Conservation (phyloP, 2,329 filamentous ascomycete species). For the Arthrobotrys iridis region DNA sequence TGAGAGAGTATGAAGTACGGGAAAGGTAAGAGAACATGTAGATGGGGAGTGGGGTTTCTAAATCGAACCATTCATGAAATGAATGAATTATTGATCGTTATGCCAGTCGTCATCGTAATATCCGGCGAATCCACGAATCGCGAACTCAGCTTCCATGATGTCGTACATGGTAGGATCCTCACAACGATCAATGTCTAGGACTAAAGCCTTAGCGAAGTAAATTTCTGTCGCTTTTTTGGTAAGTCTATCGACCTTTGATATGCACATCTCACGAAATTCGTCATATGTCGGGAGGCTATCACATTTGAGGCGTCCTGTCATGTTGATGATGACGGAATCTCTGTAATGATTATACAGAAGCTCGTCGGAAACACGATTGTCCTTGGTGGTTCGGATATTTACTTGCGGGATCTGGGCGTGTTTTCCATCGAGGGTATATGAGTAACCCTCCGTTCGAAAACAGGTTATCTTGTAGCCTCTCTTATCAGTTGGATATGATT, state of each 20-base stretch:
- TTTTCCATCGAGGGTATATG: background rate
- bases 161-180: background rate
- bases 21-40: too few relatives aligned
- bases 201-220: slow-evolving; percentile 12
- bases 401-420: background rate
- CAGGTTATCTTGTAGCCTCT: slow-evolving; percentile 26
- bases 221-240: slow-evolving; percentile 16
- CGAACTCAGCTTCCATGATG: slow-evolving; percentile 11
- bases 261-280: background rate
- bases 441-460: background rate
- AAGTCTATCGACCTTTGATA: background rate
- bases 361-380: slow-evolving; percentile 21
- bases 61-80: background rate
- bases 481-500: background rate
- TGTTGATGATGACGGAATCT: slow-evolving; percentile 34
- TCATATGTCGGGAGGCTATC: background rate
- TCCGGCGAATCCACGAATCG: background rate
- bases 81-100: background rate
- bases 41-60: background rate
- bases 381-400: background rate
- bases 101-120: slow-evolving; percentile 5
- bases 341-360: slow-evolving; percentile 31
- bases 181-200: background rate
- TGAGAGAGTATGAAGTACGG: too few relatives aligned
- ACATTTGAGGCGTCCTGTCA: slow-evolving; percentile 9